These are phyloP conservation scores for Fusarium sp. DNA, from an alignment of 2,329 filamentous ascomycete genomes.

Conservation along the genomic window DNA sequence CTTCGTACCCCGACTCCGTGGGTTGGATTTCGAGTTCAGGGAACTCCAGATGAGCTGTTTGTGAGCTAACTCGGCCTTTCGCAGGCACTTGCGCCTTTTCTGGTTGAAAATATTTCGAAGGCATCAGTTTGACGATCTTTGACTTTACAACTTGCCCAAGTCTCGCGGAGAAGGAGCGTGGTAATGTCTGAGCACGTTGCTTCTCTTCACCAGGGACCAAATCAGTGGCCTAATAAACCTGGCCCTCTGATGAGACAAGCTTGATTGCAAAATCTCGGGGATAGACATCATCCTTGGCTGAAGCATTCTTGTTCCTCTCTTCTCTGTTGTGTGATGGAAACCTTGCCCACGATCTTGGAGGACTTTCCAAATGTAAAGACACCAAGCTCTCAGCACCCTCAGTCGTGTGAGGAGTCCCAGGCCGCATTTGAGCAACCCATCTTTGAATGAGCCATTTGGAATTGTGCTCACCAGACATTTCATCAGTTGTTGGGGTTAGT, in stretches of 20 bases:
- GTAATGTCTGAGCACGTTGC: slow-evolving; percentile 5
- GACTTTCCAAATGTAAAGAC: slow-evolving; percentile 18
- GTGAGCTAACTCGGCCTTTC: neutral
- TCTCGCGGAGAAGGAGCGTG: slow-evolving; percentile 43
- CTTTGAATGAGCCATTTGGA: slow-evolving; percentile 34
- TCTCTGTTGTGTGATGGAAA: slow-evolving; percentile 47
- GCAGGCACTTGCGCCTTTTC: neutral
- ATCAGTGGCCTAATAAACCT: slow-evolving; percentile 43
- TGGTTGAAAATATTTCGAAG: slow-evolving; percentile 4
- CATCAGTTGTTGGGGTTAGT: slow-evolving; percentile 23
- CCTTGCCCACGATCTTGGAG: slow-evolving; percentile 48
- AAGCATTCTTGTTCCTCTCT: slow-evolving; percentile 41
- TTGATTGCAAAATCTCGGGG: slow-evolving; percentile 45
- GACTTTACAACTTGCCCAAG: slow-evolving; percentile 44
- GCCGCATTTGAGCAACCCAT: slow-evolving; percentile 33
- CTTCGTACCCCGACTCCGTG: slow-evolving; percentile 33
- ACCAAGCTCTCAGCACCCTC: neutral
- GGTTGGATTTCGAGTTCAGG: slow-evolving; percentile 40
- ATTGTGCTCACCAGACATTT: slow-evolving; percentile 9
- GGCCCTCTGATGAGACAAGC: slow-evolving; percentile 27
- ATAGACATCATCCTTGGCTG: slow-evolving; percentile 38
- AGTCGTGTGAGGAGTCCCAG: neutral
- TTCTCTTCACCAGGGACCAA: slow-evolving; percentile 5
- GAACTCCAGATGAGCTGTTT: slow-evolving; percentile 28
- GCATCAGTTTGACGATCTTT: slow-evolving; percentile 22